These are phyloP conservation scores for Cardamine resedifolia DNA, from an alignment of 345 rosid species.

Conservation along the genomic window DNA sequence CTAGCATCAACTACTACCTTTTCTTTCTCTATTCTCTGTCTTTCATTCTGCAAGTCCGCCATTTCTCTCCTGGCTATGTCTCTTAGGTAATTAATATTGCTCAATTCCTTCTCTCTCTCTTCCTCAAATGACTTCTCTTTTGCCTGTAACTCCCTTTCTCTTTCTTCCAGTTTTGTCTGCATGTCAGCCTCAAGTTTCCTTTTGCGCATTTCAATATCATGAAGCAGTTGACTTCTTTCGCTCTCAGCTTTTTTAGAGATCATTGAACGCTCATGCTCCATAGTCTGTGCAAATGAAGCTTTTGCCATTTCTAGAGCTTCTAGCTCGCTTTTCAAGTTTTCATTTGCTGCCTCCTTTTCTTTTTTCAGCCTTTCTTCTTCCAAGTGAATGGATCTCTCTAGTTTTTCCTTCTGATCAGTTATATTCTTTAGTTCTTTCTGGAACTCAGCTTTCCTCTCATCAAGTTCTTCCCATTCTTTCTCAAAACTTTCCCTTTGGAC, in stretches of 20 bases:
- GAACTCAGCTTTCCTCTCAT: slow-evolving; percentile 64
- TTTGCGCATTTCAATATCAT: slow-evolving; percentile 68
- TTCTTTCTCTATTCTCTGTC: slow-evolving; percentile 61
- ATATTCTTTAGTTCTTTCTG: slow-evolving; percentile 56
- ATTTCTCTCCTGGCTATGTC: slow-evolving; percentile 84
- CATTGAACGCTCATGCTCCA: slow-evolving; percentile 70
- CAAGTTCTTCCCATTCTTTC: slow-evolving; percentile 93
- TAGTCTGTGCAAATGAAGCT: slow-evolving; percentile 61
- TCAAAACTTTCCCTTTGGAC: slow-evolving; percentile 83
- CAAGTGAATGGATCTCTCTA: slow-evolving; percentile 56
- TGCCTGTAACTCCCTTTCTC: slow-evolving; percentile 59
- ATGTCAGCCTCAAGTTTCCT: slow-evolving; percentile 69
- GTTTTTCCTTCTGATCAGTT: slow-evolving; percentile 53
- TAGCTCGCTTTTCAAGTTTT: slow-evolving; percentile 57
- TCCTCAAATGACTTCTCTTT: slow-evolving; percentile 69
- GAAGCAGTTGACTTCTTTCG: slow-evolving; percentile 71
- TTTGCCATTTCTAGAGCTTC: slow-evolving; percentile 70
- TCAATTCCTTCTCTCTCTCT: slow-evolving; percentile 73
- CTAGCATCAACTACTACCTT: slow-evolving; percentile 61
- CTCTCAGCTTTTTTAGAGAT: slow-evolving; percentile 62
- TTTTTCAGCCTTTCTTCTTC: slow-evolving; percentile 74
- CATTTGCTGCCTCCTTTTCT: slow-evolving; percentile 56
- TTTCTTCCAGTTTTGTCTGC: slow-evolving; percentile 59
- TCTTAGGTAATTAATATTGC: slow-evolving; percentile 69
- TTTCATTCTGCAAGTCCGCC: slow-evolving; percentile 75